A percentile compares a stretch with the other conserved stretches of the same genome.
Evolutionary conservation across 2,329 filamentous ascomycete genomes (phyloP).

Genomic region (Rhinocladiella mackenziei): DNA sequence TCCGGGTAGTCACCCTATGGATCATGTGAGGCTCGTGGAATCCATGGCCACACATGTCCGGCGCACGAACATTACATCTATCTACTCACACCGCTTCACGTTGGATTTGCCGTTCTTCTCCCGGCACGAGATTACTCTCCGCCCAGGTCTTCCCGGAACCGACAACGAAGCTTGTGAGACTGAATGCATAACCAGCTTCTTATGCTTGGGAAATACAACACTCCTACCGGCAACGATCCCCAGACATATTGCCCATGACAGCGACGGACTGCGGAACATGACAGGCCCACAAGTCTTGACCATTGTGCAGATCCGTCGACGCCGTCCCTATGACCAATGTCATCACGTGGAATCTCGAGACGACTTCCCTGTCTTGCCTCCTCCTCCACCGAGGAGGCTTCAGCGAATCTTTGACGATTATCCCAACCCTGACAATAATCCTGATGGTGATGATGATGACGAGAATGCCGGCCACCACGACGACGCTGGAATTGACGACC

Average conservation of each 20-base stretch:
- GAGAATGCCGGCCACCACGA: constrained; percentile 1
- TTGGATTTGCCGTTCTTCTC: constrained; percentile 8
- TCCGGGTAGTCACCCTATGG: background rate
- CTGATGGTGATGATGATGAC: background rate
- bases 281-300: constrained; percentile 6
- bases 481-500: constrained; percentile 1
- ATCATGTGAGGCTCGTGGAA: too few species aligned
- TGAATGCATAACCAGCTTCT: constrained; percentile 6
- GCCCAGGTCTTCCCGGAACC: too few species aligned
- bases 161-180: background rate
- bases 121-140: background rate
- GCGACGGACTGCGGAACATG: background rate
- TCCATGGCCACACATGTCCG: too few species aligned
- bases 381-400: constrained; percentile 4
- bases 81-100: constrained; percentile 3
- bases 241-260: background rate
- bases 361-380: constrained; percentile 9
- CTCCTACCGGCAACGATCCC: constrained; percentile 1
- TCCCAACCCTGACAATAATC: background rate
- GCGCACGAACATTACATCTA: constrained; percentile 5
- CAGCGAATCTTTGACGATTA: too few species aligned
- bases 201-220: constrained; percentile 3
- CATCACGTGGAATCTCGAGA: constrained; percentile 3
- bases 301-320: constrained; percentile 12
- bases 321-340: constrained; percentile 1